Percentiles rank a stretch among this genome's conserved stretches.
These are phyloP conservation scores for Colletotrichum noveboracense DNA, from an alignment of 2,329 filamentous ascomycete genomes.

Conservation along the genomic window DNA sequence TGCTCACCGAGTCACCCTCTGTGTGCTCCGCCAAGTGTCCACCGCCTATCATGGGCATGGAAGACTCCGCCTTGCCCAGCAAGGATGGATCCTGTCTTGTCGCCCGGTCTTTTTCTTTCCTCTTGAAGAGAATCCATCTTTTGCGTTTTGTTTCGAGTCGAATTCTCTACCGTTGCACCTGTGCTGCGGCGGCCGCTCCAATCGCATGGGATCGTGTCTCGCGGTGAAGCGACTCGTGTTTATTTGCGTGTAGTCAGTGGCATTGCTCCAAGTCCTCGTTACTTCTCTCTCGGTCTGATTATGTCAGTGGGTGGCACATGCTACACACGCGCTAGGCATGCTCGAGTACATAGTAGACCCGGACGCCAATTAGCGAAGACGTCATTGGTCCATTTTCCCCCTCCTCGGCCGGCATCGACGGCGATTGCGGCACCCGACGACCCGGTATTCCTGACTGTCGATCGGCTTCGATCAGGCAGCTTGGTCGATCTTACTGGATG, in stretches of 20 bases:
- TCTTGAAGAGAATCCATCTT: neutral
- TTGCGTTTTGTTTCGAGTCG: neutral
- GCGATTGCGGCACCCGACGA: constrained; percentile 7
- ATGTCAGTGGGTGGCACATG: constrained; percentile 20
- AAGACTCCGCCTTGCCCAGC: neutral
- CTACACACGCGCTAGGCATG: neutral
- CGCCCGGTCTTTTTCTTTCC: neutral
- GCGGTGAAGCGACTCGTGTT: neutral
- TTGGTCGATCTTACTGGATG: neutral
- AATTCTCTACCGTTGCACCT: neutral
- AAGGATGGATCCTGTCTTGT: neutral
- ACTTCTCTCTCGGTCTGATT: neutral
- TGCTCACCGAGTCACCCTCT: neutral
- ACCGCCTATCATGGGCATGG: neutral
- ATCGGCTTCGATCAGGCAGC: neutral
- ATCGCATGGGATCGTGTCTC: neutral
- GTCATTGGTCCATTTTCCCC: neutral
- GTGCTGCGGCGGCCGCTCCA: neutral
- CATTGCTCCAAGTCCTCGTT: neutral
- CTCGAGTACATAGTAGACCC: neutral
- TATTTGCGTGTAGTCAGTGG: constrained; percentile 8
- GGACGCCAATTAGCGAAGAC: neutral
- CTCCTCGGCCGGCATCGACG: neutral
- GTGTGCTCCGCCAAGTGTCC: neutral
- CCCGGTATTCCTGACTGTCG: neutral